Evolutionary conservation across 2,329 filamentous ascomycete species (phyloP), one percentile per base, ranked within the genome.

Genomic region (Fusarium penzigii): DNA sequence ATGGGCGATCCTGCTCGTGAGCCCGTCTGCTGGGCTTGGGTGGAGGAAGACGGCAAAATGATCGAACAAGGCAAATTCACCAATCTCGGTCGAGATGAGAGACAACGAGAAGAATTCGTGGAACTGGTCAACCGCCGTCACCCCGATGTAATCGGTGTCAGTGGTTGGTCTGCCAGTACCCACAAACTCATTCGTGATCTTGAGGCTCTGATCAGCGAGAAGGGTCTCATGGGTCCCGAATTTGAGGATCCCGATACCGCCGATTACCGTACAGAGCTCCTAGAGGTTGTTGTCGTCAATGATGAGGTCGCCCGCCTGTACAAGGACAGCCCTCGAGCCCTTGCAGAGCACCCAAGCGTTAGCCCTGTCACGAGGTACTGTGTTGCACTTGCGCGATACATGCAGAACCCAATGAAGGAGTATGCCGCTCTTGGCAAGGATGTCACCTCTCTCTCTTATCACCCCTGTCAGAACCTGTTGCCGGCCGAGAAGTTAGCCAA

Each of bases 261-360:
- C 50, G 87, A 92, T 55, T 88, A 89, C 57, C 82, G 86, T 51
- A 89, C 80, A 52, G 92, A 96, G 65, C 84, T 85, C 11, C 78
- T 99, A 29, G 93, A 97, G 53, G 88, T 97, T 10, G 80, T 97
- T 29, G 85, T 96, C 49, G 89, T 97, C 56, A 97, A 97, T 63
- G 94, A 99, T 64, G 94, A 99, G 73, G 92, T 97, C 45, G 94
- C 94, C n/a, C 86, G 94, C 42, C 82, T 97, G 5, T 99, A 97
- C 75, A 92, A 97, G 72, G 90, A 92, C 64, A 97, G 92, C 68
- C 83, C 87, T 13, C 85, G 92, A 40, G 92, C 89, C 11, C 78
- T 83, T 44, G 76, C 82, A 11, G 93, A 97, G 57, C 90, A 96
- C 67, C 92, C 94, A 6, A 87, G 86, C 12, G 79, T 96, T 29